Evolutionary conservation across 1,139 yeast genomes (phyloP), one percentile per base, ranked within the genome.

Genomic region (Hyphopichia khmerensis): DNA sequence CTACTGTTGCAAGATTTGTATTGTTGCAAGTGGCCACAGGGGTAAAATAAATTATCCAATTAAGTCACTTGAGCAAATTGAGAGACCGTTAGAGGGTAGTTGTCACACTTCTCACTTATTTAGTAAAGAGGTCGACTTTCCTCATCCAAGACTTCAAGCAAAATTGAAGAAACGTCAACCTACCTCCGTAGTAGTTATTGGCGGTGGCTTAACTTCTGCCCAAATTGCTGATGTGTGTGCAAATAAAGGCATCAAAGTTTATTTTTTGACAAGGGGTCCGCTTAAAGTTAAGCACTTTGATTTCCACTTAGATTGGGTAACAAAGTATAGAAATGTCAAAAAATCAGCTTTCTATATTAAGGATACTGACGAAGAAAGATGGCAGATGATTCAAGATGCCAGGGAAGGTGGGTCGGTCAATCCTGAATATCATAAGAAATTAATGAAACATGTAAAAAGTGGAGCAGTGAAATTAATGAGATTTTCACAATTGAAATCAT

Each of bases 271-370:
- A 17, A 59, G 79, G 41, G 74, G 77, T 0, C 61, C 65, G 3
- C 46, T 73, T 36, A 74, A 72, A 47, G 65, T 74, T 38, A 75
- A 75, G 50, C 79, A 75, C 48, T 74, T 75, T 54, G 80, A 75
- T 47, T 74, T 74, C 50, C 78, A 73, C 48, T 56, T 75, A 38
- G 79, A 75, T 45, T 75, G 79, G 79, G 79, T 74, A n/a, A 70
- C 79, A 16, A 75, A 75, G 48, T 75, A 72, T 50, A 68, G 68
- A 47, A 70, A 69, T 42, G 69, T 69, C 24, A 69, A 68, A 47
- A 69, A 69, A 43, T 67, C 75, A 1, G 66, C 72, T 1, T 73
- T 74, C 40, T 73, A 72, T 55, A 66, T 71, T 48, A 57, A 60
- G 43, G 77, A 72, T 33, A 64, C 73, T 0, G 77, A 74, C 44